Evolutionary conservation across 768 basidiomycete species (phyloP), one percentile per base, ranked within the genome.

Genomic region (Grammothele lineata): DNA sequence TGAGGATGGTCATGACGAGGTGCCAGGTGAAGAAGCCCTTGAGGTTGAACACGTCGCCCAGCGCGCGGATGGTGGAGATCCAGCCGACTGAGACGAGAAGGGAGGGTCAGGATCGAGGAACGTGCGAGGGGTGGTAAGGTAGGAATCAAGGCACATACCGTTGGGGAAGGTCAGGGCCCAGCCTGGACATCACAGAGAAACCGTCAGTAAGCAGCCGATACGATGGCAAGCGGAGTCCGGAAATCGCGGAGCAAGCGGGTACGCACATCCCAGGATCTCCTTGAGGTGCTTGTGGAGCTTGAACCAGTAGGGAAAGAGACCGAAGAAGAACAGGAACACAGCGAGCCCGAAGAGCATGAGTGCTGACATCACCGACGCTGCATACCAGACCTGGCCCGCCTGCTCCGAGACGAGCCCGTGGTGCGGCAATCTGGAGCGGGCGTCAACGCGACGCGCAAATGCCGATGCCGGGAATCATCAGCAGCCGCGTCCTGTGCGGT

Each of bases 81-180:
- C 73, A 76, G 25, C 74, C 73, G 17, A 74, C 60, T 57, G 40
- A 25, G 11, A 12, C 12, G 33, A 18, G 3, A 27, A 15, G 30
- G 25, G 43, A 36, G 46, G 18, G 26, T 32, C 4, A 37, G 10
- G 21, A 3, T 10, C 32, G 39, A 43, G 21, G 37, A 48, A 35
- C 17, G 34, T 24, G 27, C 27, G 14, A 14, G 14, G 27, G 27
- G 27, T 30, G 27, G 27, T 30, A 30, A 19, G 35, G n/a, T 36
- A 8, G 18, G 35, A n/a, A 36, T 36, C 6, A 6, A 17, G n/a
- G n/a, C 5, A 46, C 61, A 19, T 51, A 70, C 69, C 60, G 50
- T 73, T 74, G 4, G 72, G 72, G 57, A 75, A 75, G 0, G 72
- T 74, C 42, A 75, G 50, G 3, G 72, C 73, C 73, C 73, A 73